Percentiles rank a stretch among this genome's conserved stretches.
These are phyloP conservation scores for Jackrogersella multiformis DNA, from an alignment of 495 filamentous ascomycete genomes.

Conservation along the genomic window DNA sequence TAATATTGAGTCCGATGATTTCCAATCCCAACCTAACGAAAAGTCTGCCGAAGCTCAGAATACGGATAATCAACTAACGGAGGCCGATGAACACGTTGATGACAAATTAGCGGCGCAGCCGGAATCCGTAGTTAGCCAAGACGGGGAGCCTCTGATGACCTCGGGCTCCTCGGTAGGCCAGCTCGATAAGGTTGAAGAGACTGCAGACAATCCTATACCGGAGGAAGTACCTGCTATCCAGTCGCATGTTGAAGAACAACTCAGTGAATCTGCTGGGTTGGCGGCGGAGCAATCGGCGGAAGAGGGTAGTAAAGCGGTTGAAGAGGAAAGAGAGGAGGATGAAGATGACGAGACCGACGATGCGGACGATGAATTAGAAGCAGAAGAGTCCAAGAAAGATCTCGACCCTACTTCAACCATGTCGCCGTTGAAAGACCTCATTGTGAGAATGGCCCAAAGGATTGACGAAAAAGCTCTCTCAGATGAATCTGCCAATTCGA, in stretches of 20 bases:
- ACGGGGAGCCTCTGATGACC: background rate
- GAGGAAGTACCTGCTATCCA: background rate
- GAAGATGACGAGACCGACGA: constrained; percentile 41
- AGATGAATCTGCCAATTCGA: constrained; percentile 25
- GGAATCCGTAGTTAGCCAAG: background rate
- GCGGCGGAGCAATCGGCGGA: background rate
- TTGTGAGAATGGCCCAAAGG: constrained; percentile 36
- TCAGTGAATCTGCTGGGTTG: background rate
- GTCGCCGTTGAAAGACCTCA: constrained; percentile 41
- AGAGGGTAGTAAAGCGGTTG: constrained; percentile 32
- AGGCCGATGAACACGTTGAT: background rate
- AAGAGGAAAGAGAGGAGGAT: constrained; percentile 43
- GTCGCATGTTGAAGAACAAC: background rate
- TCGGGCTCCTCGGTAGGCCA: constrained; percentile 1
- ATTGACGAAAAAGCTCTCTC: constrained; percentile 34
- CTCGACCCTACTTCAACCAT: constrained; percentile 24
- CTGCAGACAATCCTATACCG: background rate
- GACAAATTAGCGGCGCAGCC: constrained; percentile 6
- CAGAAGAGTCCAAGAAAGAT: constrained; percentile 42
- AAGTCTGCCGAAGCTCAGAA: constrained; percentile 12
- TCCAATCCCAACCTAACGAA: constrained; percentile 30
- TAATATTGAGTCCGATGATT: constrained; percentile 14
- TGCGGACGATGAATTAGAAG: constrained; percentile 32
- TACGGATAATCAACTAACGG: background rate
- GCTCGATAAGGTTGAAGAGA: constrained; percentile 5